A percentile compares a stretch with the other conserved stretches of the same genome.
These are phyloP conservation scores for Saccharata proteae DNA, from an alignment of 2,329 filamentous ascomycete species.

Conservation along the genomic window DNA sequence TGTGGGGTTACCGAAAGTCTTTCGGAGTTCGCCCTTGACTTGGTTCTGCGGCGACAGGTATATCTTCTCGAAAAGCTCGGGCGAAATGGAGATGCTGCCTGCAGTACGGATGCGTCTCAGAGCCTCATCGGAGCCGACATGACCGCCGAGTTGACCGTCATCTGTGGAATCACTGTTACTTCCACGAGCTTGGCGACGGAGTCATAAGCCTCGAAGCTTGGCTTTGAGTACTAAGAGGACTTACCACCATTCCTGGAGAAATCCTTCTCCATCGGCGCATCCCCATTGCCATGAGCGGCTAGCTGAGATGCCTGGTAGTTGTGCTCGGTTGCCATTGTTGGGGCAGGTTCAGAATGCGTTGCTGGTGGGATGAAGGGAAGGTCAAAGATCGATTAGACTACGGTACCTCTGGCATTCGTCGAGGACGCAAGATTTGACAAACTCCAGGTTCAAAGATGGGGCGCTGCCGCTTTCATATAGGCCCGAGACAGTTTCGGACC, in stretches of 20 bases:
- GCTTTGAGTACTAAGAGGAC: conserved; percentile 1
- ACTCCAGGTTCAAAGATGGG: conserved; percentile 4
- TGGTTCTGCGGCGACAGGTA: conserved; percentile 39
- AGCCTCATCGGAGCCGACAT: conserved; percentile 25
- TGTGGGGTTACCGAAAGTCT: conserved; percentile 40
- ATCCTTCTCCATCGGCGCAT: conserved; percentile 32
- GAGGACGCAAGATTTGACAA: conserved; percentile 2
- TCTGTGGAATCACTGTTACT: conserved; percentile 6
- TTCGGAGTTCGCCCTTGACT: conserved; percentile 38
- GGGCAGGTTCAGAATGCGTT: conserved; percentile 9
- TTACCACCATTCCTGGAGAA: conserved; percentile 17
- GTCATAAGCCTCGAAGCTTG: not conserved
- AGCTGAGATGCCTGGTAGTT: conserved; percentile 9
- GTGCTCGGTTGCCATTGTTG: conserved; percentile 7
- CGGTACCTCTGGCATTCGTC: not conserved
- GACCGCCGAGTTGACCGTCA: conserved; percentile 18
- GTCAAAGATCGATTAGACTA: conserved; percentile 1
- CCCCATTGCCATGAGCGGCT: conserved; percentile 8
- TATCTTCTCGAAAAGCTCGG: conserved; percentile 42
- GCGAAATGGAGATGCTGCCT: conserved; percentile 42
- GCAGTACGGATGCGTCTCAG: conserved; percentile 37
- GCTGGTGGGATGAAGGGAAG: conserved; percentile 3
- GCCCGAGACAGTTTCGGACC: not conserved
- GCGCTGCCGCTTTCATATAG: conserved; percentile 11
- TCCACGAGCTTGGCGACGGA: not conserved